Conservation (phyloP, 2,329 filamentous ascomycete species). For the Waltergamsia citrina region DNA sequence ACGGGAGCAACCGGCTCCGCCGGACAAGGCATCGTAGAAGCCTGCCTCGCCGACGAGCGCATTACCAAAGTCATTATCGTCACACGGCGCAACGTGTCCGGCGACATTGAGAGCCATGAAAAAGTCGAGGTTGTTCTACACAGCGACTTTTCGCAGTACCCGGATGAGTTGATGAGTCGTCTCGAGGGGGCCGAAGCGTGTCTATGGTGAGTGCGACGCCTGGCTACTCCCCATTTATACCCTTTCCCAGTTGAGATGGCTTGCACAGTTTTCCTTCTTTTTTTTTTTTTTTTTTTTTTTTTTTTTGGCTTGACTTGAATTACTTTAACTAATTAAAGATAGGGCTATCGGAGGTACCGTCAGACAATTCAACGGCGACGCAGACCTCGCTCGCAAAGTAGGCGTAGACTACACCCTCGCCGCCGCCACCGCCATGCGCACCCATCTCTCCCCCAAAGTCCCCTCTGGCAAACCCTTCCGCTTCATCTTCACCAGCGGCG, state of each 20-base stretch:
- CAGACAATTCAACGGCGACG: slow-evolving; percentile 36
- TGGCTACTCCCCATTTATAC: background rate
- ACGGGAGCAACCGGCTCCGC: slow-evolving; percentile 49
- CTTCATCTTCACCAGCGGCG: slow-evolving; percentile 32
- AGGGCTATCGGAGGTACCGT: slow-evolving; percentile 32
- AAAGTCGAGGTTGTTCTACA: slow-evolving; percentile 41
- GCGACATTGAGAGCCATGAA: slow-evolving; percentile 29
- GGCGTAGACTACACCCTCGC: slow-evolving; percentile 51
- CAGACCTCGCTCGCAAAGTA: slow-evolving; percentile 35
- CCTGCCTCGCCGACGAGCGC: slow-evolving; percentile 35
- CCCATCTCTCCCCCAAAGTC: slow-evolving; percentile 17
- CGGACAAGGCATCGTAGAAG: slow-evolving; percentile 40
- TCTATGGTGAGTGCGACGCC: slow-evolving; percentile 46
- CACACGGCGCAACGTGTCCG: slow-evolving; percentile 33
- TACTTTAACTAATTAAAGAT: background rate
- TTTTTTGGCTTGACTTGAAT: background rate
- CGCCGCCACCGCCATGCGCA: slow-evolving; percentile 46
- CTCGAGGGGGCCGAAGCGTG: slow-evolving; percentile 48
- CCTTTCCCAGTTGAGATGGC: too few relatives aligned
- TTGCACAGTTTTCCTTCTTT: too few relatives aligned
- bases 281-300: too few relatives aligned
- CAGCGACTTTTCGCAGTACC: slow-evolving; percentile 43
- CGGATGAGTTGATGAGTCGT: slow-evolving; percentile 21
- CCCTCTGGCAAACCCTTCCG: slow-evolving; percentile 23
- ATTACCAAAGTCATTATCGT: slow-evolving; percentile 43